Evolutionary conservation across 2,329 filamentous ascomycete genomes (phyloP).

Genomic region (Aureobasidium musti): DNA sequence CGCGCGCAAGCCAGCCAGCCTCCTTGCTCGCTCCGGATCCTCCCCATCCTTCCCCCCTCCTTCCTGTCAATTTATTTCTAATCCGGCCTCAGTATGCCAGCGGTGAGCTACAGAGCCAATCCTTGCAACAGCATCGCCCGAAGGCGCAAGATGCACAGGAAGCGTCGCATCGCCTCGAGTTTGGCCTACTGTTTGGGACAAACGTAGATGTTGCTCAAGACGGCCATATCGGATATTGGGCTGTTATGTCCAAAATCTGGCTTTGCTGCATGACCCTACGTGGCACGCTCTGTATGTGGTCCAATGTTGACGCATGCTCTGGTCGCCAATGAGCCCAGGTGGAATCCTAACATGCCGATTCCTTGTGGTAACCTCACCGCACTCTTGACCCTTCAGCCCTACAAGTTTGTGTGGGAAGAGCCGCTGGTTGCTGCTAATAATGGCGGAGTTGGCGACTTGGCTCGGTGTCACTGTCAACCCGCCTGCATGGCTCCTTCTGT

Average conservation of each 20-base stretch:
- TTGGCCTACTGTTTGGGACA: background rate
- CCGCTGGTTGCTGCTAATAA: constrained; percentile 30
- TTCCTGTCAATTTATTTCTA: constrained; percentile 24
- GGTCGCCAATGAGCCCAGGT: background rate
- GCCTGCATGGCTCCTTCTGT: constrained; percentile 22
- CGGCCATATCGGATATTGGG: constrained; percentile 19
- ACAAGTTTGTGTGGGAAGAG: constrained; percentile 8
- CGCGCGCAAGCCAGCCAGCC: constrained; percentile 20
- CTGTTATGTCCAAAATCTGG: constrained; percentile 1
- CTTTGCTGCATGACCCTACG: constrained; percentile 26
- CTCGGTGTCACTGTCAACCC: constrained; percentile 28
- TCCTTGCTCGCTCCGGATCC: constrained; percentile 19
- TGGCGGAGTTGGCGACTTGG: constrained; percentile 29
- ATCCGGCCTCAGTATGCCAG: constrained; percentile 17
- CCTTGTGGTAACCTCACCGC: constrained; percentile 18
- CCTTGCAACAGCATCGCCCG: constrained; percentile 23
- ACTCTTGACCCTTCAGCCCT: constrained; percentile 26
- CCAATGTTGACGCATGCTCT: background rate
- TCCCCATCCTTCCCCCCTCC: constrained; percentile 15
- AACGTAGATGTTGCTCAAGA: constrained; percentile 10
- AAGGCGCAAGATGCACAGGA: constrained; percentile 25
- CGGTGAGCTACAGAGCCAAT: constrained; percentile 25
- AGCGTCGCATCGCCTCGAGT: constrained; percentile 23
- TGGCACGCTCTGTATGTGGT: background rate
- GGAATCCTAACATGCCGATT: background rate